Conservation (phyloP, 2,329 filamentous ascomycete species). For the Trichoderma harzianum region DNA sequence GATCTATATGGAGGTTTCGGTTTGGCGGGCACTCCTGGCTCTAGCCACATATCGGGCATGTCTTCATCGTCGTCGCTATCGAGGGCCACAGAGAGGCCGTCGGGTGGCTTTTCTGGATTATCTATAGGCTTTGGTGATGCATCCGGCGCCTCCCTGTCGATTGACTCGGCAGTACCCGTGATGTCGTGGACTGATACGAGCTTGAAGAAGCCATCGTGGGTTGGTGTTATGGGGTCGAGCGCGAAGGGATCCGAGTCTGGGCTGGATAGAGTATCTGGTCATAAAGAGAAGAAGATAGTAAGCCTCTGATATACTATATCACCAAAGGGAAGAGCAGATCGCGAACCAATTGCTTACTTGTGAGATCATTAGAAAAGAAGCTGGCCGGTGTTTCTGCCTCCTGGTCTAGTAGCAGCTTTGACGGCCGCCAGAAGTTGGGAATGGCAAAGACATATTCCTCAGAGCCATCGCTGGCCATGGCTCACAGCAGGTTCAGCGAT, state of each 20-base stretch:
- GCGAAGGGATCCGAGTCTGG: constrained; percentile 22
- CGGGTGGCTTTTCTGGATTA: not conserved
- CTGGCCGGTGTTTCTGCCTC: constrained; percentile 31
- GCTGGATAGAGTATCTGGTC: not conserved
- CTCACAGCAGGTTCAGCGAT: constrained; percentile 10
- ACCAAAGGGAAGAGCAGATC: not conserved
- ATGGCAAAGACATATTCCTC: constrained; percentile 59
- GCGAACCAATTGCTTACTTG: constrained; percentile 26
- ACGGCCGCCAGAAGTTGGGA: constrained; percentile 57
- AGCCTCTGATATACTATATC: not conserved
- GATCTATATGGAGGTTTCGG: constrained; percentile 50
- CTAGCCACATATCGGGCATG: constrained; percentile 44
- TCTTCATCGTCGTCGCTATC: constrained; percentile 14
- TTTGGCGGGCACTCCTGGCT: constrained; percentile 32
- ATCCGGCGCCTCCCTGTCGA: not conserved
- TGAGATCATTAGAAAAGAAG: constrained; percentile 41
- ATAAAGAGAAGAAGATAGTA: not conserved
- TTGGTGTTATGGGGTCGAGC: constrained; percentile 20
- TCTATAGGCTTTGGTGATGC: not conserved
- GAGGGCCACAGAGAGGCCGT: not conserved
- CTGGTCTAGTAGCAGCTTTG: constrained; percentile 44
- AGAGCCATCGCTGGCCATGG: constrained; percentile 39
- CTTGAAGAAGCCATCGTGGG: constrained; percentile 33
- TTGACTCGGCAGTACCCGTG: not conserved
- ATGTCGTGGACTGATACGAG: constrained; percentile 20